A percentile compares a stretch with the other conserved stretches of the same genome.
Conservation (phyloP, 2,329 filamentous ascomycete genomes). For the Tympanopsis confertula region DNA sequence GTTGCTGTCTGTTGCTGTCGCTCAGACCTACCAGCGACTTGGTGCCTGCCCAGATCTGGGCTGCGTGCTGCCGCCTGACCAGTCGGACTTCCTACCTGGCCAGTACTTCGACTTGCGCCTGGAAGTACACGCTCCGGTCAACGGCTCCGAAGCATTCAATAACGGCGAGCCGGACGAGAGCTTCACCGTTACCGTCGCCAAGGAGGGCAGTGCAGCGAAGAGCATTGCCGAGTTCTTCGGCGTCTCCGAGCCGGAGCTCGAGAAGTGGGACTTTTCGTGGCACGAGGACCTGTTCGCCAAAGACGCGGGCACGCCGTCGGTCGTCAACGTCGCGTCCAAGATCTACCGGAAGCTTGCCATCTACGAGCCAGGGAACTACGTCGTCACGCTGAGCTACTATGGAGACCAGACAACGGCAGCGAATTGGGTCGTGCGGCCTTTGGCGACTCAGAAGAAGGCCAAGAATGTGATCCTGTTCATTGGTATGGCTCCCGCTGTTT, state of each 20-base stretch:
- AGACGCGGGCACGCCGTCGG: conserved; percentile 54
- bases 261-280: conserved; percentile 77
- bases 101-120: conserved; percentile 77
- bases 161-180: conserved; percentile 57
- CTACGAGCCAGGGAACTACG: conserved; percentile 70
- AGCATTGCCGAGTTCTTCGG: conserved; percentile 56
- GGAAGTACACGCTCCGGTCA: conserved; percentile 70
- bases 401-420: conserved; percentile 60
- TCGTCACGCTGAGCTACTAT: conserved; percentile 67
- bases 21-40: conserved; percentile 47
- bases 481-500: conserved; percentile 41
- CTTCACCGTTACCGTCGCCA: conserved; percentile 66
- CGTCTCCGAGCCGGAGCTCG: conserved; percentile 58
- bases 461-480: conserved; percentile 84
- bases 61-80: conserved; percentile 48
- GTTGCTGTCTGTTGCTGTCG: conserved; percentile 27
- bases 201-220: conserved; percentile 41
- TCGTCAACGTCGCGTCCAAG: conserved; percentile 73
- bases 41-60: conserved; percentile 47
- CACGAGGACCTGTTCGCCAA: conserved; percentile 70
- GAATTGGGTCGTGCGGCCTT: conserved; percentile 64
- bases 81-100: conserved; percentile 71
- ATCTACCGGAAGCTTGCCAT: conserved; percentile 66
- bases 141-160: conserved; percentile 69
- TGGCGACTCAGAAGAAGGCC: conserved; percentile 58